Evolutionary conservation across 2,329 filamentous ascomycete genomes (phyloP), one percentile per base, ranked within the genome.

Genomic region (Colletotrichum australisinense): DNA sequence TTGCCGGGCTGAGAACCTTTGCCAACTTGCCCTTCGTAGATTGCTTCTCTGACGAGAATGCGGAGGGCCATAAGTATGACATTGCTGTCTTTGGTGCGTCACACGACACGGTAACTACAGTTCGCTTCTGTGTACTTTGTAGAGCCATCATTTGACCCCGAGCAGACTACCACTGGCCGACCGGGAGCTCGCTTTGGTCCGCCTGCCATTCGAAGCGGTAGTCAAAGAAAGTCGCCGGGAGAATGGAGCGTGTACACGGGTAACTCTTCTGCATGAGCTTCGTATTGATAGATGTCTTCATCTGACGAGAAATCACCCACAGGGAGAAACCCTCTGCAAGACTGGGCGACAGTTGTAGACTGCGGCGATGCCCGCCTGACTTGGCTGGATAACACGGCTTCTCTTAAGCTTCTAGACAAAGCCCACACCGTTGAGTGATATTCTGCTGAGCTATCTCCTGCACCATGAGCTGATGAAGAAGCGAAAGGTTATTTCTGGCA

Each of bases 351-450:
- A 16, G 87, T 96, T 59, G 87, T 94, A 49, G 94, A 96, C 83
- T 95, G 94, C 78, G 94, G 94, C 38, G 94, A 96, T 77, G 93
- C 94, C 68, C 93, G 92, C 1, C 86, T 95, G 73, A 94, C 92
- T 0, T 93, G 92, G 12, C 92, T 95, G 75, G 93, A 96, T 82
- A 96, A 95, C 80, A 89, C 86, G 0, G 84, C 95, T 0, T 94
- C 94, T 0, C 84, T 95, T 69, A 88, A 88, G 16, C 93, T 95
- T 80, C 93, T 96, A 87, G 92, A 90, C 68, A 91, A 93, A 79
- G 93, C 92, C 0, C 89, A 92, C 76, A 83, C 63, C 83, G 80
- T 86, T 86, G 69, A 74, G 77, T 76, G 35, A 12, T 60, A 30
- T 12, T 11, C n/a, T n/a, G 32, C 14, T 38, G 42, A 19, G 26